Conservation (phyloP, 2,329 filamentous ascomycete genomes). For the Fusarium ramigenum region DNA sequence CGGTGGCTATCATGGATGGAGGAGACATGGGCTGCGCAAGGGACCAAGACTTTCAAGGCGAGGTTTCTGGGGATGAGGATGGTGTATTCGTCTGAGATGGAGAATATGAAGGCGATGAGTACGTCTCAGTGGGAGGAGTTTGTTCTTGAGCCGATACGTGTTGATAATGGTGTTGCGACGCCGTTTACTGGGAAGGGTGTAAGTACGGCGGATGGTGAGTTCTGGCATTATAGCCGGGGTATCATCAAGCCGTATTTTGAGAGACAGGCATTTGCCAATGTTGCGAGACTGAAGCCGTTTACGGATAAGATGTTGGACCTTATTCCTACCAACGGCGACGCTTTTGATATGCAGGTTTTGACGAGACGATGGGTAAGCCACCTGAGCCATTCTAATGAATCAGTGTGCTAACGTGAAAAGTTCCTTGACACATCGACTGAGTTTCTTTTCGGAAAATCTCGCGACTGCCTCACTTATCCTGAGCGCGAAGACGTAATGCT, state of each 20-base stretch:
- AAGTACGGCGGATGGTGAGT: slow-evolving; percentile 28
- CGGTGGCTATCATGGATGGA: slow-evolving; percentile 35
- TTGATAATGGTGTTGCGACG: slow-evolving; percentile 22
- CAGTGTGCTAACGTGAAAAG: no score
- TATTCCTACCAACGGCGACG: background rate
- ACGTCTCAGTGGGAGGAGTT: slow-evolving; percentile 36
- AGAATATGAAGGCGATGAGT: slow-evolving; percentile 36
- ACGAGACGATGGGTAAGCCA: background rate
- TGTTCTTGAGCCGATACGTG: slow-evolving; percentile 33
- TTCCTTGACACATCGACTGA: background rate
- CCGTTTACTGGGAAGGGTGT: slow-evolving; percentile 33
- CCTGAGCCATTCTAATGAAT: no score
- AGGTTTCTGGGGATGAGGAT: slow-evolving; percentile 32
- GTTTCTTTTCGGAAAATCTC: background rate
- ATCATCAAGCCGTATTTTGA: slow-evolving; percentile 37
- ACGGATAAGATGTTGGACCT: slow-evolving; percentile 8
- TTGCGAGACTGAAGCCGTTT: slow-evolving; percentile 29
- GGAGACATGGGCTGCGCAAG: background rate
- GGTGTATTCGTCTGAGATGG: slow-evolving; percentile 35
- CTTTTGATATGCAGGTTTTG: background rate
- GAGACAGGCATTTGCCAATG: slow-evolving; percentile 31
- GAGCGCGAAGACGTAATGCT: background rate
- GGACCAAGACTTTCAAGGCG: slow-evolving; percentile 31
- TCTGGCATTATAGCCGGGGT: slow-evolving; percentile 33
- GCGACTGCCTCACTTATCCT: background rate